Conservation (phyloP, 148 eudicot genomes). For the Arctostaphylos glauca region DNA sequence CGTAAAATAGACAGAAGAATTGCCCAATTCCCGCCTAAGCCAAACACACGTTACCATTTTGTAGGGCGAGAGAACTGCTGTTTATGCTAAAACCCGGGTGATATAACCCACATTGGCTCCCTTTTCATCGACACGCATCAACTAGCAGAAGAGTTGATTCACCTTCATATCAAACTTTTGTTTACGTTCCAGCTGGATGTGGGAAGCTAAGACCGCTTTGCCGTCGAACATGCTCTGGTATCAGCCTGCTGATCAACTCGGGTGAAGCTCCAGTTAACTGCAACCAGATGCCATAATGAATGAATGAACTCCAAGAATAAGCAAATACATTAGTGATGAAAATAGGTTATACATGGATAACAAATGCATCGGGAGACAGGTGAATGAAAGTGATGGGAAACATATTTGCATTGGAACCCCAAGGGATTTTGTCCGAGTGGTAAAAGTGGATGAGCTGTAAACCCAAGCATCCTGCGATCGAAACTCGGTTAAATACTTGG, state of each 20-base stretch:
- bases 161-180: background rate
- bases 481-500: too few relatives aligned
- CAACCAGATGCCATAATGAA: background rate
- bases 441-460: too few relatives aligned
- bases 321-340: background rate
- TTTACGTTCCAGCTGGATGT: constrained; percentile 42
- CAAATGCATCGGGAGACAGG: background rate
- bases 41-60: constrained; percentile 7
- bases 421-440: too few relatives aligned
- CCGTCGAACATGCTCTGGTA: constrained; percentile 71
- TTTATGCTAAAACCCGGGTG: constrained; percentile 1
- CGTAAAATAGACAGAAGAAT: constrained; percentile 7
- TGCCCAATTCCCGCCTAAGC: background rate
- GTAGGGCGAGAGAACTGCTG: background rate
- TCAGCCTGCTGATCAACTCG: constrained; percentile 54
- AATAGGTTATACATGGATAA: background rate
- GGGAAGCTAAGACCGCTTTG: constrained; percentile 45
- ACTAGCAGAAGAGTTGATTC: constrained; percentile 13
- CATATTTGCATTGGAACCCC: background rate
- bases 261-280: constrained; percentile 72
- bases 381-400: too few relatives aligned
- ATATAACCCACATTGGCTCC: background rate
- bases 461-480: too few relatives aligned
- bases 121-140: constrained; percentile 9
- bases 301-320: background rate